A percentile compares a stretch with the other conserved stretches of the same genome.
Conservation (phyloP, 768 basidiomycete genomes). For the Rubroboletus satanas region DNA sequence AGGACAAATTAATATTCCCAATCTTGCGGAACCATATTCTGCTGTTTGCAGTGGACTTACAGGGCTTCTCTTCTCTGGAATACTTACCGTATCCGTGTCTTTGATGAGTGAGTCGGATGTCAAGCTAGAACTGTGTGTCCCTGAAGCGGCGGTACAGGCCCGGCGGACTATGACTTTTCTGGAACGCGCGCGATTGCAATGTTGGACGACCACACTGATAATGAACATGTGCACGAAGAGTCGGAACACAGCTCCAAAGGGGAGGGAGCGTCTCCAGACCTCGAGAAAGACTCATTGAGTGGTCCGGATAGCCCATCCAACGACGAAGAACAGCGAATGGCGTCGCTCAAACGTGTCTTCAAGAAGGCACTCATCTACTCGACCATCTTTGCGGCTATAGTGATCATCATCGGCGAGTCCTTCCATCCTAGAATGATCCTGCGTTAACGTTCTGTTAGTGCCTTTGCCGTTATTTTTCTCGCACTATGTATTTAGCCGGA, state of each 20-base stretch:
- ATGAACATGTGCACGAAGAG: neutral
- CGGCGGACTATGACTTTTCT: conserved; percentile 38
- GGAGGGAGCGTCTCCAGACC: neutral
- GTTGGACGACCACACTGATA: conserved; percentile 18
- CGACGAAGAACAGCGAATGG: conserved; percentile 8
- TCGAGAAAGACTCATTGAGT: conserved; percentile 10
- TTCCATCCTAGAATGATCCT: neutral
- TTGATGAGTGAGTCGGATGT: conserved; percentile 29
- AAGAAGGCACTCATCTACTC: conserved; percentile 35
- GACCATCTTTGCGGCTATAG: conserved; percentile 30
- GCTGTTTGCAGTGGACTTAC: conserved; percentile 38
- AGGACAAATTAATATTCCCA: conserved; percentile 36
- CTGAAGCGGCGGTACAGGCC: conserved; percentile 19
- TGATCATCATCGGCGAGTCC: conserved; percentile 32
- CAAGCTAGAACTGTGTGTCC: neutral
- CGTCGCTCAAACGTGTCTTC: conserved; percentile 28
- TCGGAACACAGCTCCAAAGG: neutral
- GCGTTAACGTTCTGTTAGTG: conserved; percentile 18
- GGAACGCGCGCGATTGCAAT: conserved; percentile 34
- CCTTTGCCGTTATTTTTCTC: conserved; percentile 41
- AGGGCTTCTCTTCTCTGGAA: conserved; percentile 36
- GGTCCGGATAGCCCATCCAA: neutral
- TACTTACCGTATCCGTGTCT: conserved; percentile 35
- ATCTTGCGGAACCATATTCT: conserved; percentile 39
- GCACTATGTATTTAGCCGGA: conserved; percentile 33